Conservation (phyloP, 768 basidiomycete species). For the Lentinula sp. region DNA sequence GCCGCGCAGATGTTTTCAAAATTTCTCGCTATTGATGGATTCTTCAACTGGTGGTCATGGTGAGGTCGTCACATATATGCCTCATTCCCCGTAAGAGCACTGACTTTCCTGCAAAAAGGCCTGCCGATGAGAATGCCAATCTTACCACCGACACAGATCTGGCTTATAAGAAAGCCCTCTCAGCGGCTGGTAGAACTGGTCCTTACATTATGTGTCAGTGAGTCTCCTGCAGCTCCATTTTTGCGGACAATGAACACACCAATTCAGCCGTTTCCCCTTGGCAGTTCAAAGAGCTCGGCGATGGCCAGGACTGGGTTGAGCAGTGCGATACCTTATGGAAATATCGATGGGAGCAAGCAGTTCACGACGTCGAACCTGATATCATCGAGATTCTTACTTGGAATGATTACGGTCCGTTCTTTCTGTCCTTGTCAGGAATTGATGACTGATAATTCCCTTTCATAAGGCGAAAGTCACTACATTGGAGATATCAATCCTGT, state of each 20-base stretch:
- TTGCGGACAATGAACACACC: background rate
- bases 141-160: slow-evolving; percentile 20
- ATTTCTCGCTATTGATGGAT: slow-evolving; percentile 23
- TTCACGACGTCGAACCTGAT: slow-evolving; percentile 17
- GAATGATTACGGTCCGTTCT: slow-evolving; percentile 17
- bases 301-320: slow-evolving; percentile 18
- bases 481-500: slow-evolving; percentile 24
- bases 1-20: slow-evolving; percentile 14
- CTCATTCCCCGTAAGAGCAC: background rate
- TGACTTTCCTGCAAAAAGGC: slow-evolving; percentile 5
- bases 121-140: slow-evolving; percentile 14
- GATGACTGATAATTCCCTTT: slow-evolving; percentile 12
- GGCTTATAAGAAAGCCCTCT: slow-evolving; percentile 16
- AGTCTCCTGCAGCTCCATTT: background rate
- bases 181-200: slow-evolving; percentile 10
- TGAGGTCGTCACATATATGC: background rate
- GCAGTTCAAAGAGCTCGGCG: slow-evolving; percentile 18
- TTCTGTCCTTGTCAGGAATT: slow-evolving; percentile 12
- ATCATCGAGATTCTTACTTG: slow-evolving; percentile 18
- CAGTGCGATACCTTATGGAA: slow-evolving; percentile 19
- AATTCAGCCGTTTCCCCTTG: slow-evolving; percentile 19
- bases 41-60: slow-evolving; percentile 31
- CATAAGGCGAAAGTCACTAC: slow-evolving; percentile 32
- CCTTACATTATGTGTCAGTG: slow-evolving; percentile 23
- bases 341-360: slow-evolving; percentile 21